Evolutionary conservation across 495 filamentous ascomycete genomes (phyloP).

Genomic region (Staphylotrichum tortipilum): DNA sequence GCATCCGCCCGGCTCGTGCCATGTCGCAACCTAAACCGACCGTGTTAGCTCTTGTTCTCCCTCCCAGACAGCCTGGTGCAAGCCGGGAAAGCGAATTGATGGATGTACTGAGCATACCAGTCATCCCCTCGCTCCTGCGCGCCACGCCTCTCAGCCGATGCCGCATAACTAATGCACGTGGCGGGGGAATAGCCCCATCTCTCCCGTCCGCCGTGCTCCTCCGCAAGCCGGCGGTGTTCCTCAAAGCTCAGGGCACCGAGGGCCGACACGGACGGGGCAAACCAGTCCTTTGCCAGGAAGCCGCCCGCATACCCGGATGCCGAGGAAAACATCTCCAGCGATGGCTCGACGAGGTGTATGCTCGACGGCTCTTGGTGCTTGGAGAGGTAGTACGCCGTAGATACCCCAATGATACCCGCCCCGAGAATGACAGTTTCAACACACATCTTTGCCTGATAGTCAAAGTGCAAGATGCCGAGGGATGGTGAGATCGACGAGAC

Average conservation of each 20-base stretch:
- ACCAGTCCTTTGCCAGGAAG: slow-evolving; percentile 71
- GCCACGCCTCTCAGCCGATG: slow-evolving; percentile 22
- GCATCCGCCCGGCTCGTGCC: slow-evolving; percentile 56
- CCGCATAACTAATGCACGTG: slow-evolving; percentile 48
- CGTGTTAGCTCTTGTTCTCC: too few relatives aligned
- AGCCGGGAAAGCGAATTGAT: too few relatives aligned
- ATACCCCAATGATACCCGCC: slow-evolving; percentile 67
- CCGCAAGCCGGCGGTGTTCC: slow-evolving; percentile 56
- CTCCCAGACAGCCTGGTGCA: too few relatives aligned
- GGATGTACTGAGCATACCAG: slow-evolving; percentile 31
- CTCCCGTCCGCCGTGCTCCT: slow-evolving; percentile 47
- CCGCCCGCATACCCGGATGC: slow-evolving; percentile 69
- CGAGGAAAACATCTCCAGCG: slow-evolving; percentile 55
- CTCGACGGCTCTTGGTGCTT: slow-evolving; percentile 41
- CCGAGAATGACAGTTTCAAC: slow-evolving; percentile 61
- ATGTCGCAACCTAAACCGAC: slow-evolving; percentile 35
- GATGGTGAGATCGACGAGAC: too few relatives aligned
- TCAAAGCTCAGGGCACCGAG: slow-evolving; percentile 62
- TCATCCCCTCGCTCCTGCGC: slow-evolving; percentile 40
- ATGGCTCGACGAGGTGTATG: slow-evolving; percentile 64
- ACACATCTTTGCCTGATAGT: slow-evolving; percentile 14
- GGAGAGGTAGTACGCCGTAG: slow-evolving; percentile 70
- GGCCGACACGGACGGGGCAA: slow-evolving; percentile 40
- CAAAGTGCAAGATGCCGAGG: too few relatives aligned
- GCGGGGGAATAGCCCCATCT: slow-evolving; percentile 64